phyloP scores from a whole-genome alignment of 2,329 filamentous ascomycete genomes.

The Lecanosticta acicola region DNA sequence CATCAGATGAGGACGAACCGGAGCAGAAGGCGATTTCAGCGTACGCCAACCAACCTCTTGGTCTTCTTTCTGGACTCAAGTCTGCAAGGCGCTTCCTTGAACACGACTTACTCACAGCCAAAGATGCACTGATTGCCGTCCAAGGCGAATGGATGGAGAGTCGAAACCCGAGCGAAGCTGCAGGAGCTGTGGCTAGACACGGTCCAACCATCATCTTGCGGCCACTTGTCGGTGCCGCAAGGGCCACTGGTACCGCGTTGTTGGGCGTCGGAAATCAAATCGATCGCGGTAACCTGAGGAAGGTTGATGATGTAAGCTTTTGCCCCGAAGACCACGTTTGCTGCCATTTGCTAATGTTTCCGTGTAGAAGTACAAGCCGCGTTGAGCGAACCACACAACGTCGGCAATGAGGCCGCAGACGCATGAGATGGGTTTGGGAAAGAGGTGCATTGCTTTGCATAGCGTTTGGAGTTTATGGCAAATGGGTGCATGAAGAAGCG shows the following conservation, averaged over 20 bases:
- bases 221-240: slow-evolving; percentile 83
- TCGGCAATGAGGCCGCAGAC: too few relatives aligned
- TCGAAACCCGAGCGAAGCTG: slow-evolving; percentile 71
- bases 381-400: too few relatives aligned
- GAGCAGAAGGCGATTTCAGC: slow-evolving; percentile 74
- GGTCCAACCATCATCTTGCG: slow-evolving; percentile 91
- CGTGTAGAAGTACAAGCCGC: slow-evolving; percentile 33
- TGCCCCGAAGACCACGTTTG: slow-evolving; percentile 7
- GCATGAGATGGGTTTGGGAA: neutral
- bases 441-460: neutral
- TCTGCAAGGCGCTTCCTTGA: slow-evolving; percentile 78
- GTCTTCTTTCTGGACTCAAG: slow-evolving; percentile 77
- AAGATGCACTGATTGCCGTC: slow-evolving; percentile 90
- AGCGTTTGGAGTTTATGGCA: neutral
- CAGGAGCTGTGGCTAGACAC: slow-evolving; percentile 68
- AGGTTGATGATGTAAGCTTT: slow-evolving; percentile 78
- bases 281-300: slow-evolving; percentile 73
- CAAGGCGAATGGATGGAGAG: slow-evolving; percentile 88
- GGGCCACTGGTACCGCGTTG: slow-evolving; percentile 81
- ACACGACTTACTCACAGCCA: slow-evolving; percentile 77
- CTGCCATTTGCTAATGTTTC: slow-evolving; percentile 14
- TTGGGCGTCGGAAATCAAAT: slow-evolving; percentile 88
- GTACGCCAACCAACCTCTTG: slow-evolving; percentile 90
- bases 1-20: slow-evolving; percentile 48
- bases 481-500: neutral